Conservation (phyloP, 257 asterid species). For the Fraxinus anomala region DNA sequence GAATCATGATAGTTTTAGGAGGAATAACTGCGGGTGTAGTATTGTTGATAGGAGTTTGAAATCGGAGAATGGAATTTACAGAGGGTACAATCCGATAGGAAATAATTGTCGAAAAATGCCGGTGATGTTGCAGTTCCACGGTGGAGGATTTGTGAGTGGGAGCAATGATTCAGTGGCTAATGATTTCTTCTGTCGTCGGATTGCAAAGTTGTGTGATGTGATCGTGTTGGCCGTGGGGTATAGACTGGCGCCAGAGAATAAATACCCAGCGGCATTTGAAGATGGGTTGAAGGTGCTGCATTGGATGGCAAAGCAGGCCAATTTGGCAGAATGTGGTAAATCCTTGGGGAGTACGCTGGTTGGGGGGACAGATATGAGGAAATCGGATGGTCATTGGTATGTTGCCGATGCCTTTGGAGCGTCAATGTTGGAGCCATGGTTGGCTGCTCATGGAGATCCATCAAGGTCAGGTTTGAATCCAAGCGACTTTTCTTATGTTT, state of each 20-base stretch:
- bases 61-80: constrained; percentile 52
- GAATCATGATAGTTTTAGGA: constrained; percentile 34
- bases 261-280: constrained; percentile 83
- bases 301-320: constrained; percentile 90
- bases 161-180: constrained; percentile 79
- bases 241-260: constrained; percentile 84
- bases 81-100: constrained; percentile 71
- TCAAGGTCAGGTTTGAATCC: constrained; percentile 59
- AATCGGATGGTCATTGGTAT: constrained; percentile 55
- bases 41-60: constrained; percentile 46
- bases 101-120: constrained; percentile 55
- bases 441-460: constrained; percentile 97
- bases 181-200: constrained; percentile 78
- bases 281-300: constrained; percentile 88
- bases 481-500: constrained; percentile 14
- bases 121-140: constrained; percentile 82
- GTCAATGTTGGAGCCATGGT: constrained; percentile 92
- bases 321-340: constrained; percentile 81
- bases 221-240: constrained; percentile 90
- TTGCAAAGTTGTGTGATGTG: constrained; percentile 78
- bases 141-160: constrained; percentile 88
- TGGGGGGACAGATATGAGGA: constrained; percentile 58
- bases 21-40: constrained; percentile 58
- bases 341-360: constrained; percentile 50
- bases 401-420: constrained; percentile 85